Evolutionary conservation across 163 green algal genomes (phyloP), one percentile per base, ranked within the genome.

Genomic region (Scenedesmus sp.): DNA sequence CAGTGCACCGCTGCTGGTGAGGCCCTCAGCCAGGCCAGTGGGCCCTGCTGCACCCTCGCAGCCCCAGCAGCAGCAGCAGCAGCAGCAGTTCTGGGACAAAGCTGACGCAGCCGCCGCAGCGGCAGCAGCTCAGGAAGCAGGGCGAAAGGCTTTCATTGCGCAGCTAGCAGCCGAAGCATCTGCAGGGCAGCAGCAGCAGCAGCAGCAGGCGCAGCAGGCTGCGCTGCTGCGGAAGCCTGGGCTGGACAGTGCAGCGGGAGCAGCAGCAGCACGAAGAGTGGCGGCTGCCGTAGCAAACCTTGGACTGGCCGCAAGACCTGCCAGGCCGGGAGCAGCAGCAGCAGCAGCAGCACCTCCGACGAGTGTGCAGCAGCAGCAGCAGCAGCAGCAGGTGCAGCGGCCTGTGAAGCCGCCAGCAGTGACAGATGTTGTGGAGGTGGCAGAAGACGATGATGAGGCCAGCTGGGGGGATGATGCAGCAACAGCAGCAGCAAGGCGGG

Each of bases 41-140:
- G 42, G 76, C 42, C 22, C 76, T 40, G 76, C 22, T 40, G 42
- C 13, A 42, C 20, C 51, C 3, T 7, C 46, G n/a, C 44, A 78
- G 81, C 81, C 37, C 40, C 81, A 72, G 83, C 37, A 44, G 59
- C 83, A 81, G 59, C 85, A 44, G 59, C 83, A 81, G 59, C 85
- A 56, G 85, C 68, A 83, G 85, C 68, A 70, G 33, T 80, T 33
- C 44, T 90, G 70, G 70, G 85, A 90, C 51, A 49, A 43, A 51
- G 85, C n/a, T 40, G 85, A 90, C 6, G 70, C 85, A 53, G 85
- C 85, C 12, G 72, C 68, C 51, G 85, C 85, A 49, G 85, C 85
- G 78, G 85, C 72, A 78, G 85, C 85, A 40, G 13, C 37, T 16
- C 40, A 56, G 30, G 85, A 90, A 24, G 70, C 68, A 73, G 72